These are phyloP conservation scores for Alternaria solani DNA, from an alignment of 2,329 filamentous ascomycete species.

Conservation along the genomic window DNA sequence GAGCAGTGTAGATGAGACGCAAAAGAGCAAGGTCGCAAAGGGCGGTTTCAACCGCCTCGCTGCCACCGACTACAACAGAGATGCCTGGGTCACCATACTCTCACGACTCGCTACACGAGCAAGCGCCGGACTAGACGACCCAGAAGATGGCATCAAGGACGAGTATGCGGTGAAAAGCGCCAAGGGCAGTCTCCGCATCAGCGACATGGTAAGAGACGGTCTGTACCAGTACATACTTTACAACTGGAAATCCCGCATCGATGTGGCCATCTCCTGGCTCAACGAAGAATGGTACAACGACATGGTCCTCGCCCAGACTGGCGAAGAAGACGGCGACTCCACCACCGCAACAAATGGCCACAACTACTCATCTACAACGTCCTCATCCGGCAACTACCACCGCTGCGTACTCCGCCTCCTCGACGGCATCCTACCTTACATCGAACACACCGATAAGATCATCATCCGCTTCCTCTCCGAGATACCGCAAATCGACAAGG, in stretches of 20 bases:
- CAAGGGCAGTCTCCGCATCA: constrained; percentile 58
- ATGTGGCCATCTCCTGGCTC: constrained; percentile 90
- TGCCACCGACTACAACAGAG: constrained; percentile 81
- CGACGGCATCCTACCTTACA: constrained; percentile 86
- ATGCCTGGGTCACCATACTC: constrained; percentile 90
- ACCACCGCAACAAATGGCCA: constrained; percentile 51
- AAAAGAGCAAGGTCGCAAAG: constrained; percentile 61
- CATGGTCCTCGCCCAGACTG: constrained; percentile 61
- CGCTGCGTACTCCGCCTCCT: constrained; percentile 82
- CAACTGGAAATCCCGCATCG: constrained; percentile 89
- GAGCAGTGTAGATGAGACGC: constrained; percentile 71
- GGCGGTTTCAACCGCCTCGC: constrained; percentile 84
- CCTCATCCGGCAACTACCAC: constrained; percentile 70
- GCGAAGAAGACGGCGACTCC: constrained; percentile 15
- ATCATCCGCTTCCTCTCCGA: constrained; percentile 91
- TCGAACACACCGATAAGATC: constrained; percentile 90
- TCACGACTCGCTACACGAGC: constrained; percentile 84
- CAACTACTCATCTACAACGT: constrained; percentile 34
- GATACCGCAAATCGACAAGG: constrained; percentile 78
- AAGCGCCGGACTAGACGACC: constrained; percentile 72
- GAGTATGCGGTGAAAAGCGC: constrained; percentile 56
- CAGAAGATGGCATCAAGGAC: constrained; percentile 69
- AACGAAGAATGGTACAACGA: constrained; percentile 99
- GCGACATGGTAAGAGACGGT: constrained; percentile 77
- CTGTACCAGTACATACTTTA: constrained; percentile 88